Evolutionary conservation across 768 basidiomycete genomes (phyloP), one percentile per base, ranked within the genome.

Genomic region (Suillus weaverae): DNA sequence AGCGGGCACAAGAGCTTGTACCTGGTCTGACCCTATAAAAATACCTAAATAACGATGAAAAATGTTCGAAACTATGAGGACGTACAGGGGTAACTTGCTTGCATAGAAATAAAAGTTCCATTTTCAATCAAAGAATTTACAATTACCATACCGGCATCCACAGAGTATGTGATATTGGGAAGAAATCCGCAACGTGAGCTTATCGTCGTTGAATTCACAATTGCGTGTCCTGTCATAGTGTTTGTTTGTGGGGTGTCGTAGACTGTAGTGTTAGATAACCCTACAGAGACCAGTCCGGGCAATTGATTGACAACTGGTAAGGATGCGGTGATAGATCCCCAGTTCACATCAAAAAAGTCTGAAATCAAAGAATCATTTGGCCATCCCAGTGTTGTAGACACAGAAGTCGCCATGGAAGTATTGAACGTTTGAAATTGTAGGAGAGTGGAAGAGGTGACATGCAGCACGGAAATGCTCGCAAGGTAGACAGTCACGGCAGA

Each of bases 391-490:
- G 3, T 33, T 16, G 32, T 48, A 26, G 26, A 32, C 20, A 50
- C 39, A 30, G 18, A 38, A 13, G 44, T 36, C 5, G 22, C 6
- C 13, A 11, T 43, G 2, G 51, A 41, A 16, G 32, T 14, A 61
- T 61, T 64, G 43, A 61, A 65, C 8, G 57, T 50, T 30, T 64
- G 56, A 11, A 64, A 43, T 22, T 60, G 50, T 13, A 67, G 14
- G 4, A 67, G 13, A 6, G 57, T 61, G 18, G 66, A 63, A 11
- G 66, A 67, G 11, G 66, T 64, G 4, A 67, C 16, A n/a, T 67
- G 63, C 6, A 67, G 13, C 8, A 53, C 59, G 1, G 66, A 41
- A 30, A 67, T 57, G 8, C 50, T 44, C 16, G 51, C n/a, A 26
- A 67, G 63, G 38, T 67, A 67, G 11, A 30, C 11, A 2, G 43